Evolutionary conservation across 805 yeast species (phyloP), one percentile per base, ranked within the genome.

Genomic region (Candida loeiensis): DNA sequence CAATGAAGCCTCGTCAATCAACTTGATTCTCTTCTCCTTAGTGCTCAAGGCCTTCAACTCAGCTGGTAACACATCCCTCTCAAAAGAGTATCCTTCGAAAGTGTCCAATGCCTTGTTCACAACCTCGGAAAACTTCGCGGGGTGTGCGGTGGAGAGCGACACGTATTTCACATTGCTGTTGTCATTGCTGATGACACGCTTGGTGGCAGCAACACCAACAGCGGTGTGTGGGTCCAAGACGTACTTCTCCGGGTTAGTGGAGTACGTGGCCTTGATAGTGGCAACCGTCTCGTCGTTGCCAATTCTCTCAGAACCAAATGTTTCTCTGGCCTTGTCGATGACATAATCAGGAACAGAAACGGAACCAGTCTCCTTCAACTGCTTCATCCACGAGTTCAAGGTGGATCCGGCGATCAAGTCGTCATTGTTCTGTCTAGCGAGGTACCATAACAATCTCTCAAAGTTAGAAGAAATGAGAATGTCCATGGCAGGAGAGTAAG

Each of bases 401-500:
- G 74, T 75, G 43, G 70, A 65, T 49, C 98, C 97, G 9, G 99
- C 93, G 46, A 79, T 75, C 12, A 41, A 38, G 50, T 80, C 80
- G 44, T 76, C 72, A 27, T 59, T 64, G 41, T 83, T 74, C 54
- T 85, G 82, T 60, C 90, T 80, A 19, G 90, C 85, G 59, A 90
- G 76, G 59, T 86, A 89, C 99, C 99, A 93, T 51, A 93, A 72
- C 59, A 90, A 79, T 66, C 99, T 84, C 73, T 93, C 99, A 57
- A 93, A 93, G 66, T 93, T 93, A 19, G 96, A 85, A 13, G 97
- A 88, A 43, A 93, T 87, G 54, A 88, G 77, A 55, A 93, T 93
- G 64, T 93, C 99, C 99, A 93, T 93, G 33, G 99, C 99, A 48
- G 99, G 99, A 2, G 97, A 87, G 54, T 81, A 70, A 9, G 98